These are phyloP conservation scores for Saccharomycopsis sp. DNA, from an alignment of 805 yeast genomes.

Conservation along the genomic window DNA sequence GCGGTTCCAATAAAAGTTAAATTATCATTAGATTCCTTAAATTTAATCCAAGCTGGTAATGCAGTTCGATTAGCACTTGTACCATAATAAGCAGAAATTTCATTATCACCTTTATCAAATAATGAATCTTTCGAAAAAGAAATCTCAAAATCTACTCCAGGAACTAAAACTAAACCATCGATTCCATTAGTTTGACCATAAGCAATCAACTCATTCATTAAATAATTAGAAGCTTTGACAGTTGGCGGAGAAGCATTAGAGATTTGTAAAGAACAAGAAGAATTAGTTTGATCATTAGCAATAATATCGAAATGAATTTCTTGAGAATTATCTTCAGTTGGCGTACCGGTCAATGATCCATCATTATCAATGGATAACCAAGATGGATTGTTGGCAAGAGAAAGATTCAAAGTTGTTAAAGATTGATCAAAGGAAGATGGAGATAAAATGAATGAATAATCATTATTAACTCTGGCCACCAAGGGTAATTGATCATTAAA, in stretches of 20 bases:
- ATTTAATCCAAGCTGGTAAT: conserved; percentile 80
- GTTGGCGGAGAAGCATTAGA: conserved; percentile 46
- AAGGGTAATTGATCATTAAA: conserved; percentile 77
- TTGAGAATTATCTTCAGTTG: conserved; percentile 22
- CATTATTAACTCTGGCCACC: conserved; percentile 62
- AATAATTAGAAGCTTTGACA: conserved; percentile 31
- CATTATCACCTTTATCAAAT: conserved; percentile 41
- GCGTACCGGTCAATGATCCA: conserved; percentile 62
- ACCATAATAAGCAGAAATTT: conserved; percentile 65
- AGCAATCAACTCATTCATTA: conserved; percentile 42
- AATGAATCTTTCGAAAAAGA: conserved; percentile 49
- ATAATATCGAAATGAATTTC: conserved; percentile 34
- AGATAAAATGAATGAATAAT: conserved; percentile 57
- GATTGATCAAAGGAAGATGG: conserved; percentile 49
- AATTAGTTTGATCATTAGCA: conserved; percentile 48
- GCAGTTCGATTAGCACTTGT: conserved; percentile 76
- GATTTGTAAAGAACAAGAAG: conserved; percentile 45
- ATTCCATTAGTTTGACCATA: conserved; percentile 72
- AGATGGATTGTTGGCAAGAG: conserved; percentile 42
- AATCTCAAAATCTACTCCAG: conserved; percentile 58
- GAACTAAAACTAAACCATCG: conserved; percentile 61
- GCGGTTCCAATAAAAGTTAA: conserved; percentile 78
- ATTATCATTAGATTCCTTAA: conserved; percentile 37
- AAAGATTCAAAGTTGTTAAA: neutral
- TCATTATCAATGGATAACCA: conserved; percentile 71